phyloP scores from a whole-genome alignment of 2,329 filamentous ascomycete genomes.

The Colletotrichum navitas region DNA sequence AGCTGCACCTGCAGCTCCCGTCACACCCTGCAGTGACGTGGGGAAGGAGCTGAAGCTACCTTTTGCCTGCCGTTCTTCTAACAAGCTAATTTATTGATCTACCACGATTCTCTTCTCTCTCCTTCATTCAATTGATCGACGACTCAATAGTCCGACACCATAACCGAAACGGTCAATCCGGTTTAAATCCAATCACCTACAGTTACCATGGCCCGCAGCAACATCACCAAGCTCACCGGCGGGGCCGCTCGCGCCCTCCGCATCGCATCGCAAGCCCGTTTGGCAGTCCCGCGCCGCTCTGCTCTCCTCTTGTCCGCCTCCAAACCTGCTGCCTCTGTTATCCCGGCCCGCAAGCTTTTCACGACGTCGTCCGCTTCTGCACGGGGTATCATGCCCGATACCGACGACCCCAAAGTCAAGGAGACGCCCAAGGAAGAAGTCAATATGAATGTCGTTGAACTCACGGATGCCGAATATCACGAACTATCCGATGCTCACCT shows the following conservation, averaged over 20 bases:
- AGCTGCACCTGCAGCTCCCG: slow-evolving; percentile 15
- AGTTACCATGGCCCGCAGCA: slow-evolving; percentile 49
- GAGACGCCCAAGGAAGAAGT: slow-evolving; percentile 56
- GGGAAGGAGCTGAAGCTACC: slow-evolving; percentile 39
- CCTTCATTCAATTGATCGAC: neutral
- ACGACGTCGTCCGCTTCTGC: slow-evolving; percentile 47
- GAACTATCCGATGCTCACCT: slow-evolving; percentile 82
- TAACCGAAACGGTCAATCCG: neutral
- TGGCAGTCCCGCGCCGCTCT: slow-evolving; percentile 37
- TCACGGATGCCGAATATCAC: slow-evolving; percentile 81
- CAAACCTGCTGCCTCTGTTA: slow-evolving; percentile 41
- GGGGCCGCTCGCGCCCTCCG: slow-evolving; percentile 52
- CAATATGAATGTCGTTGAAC: slow-evolving; percentile 65
- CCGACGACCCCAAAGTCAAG: slow-evolving; percentile 63
- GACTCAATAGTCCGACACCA: neutral
- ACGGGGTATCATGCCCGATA: slow-evolving; percentile 71
- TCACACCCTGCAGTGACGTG: slow-evolving; percentile 37
- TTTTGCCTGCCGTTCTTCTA: neutral
- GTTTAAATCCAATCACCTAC: neutral
- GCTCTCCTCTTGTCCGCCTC: slow-evolving; percentile 26
- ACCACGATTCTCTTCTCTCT: neutral
- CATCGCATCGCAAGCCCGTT: slow-evolving; percentile 44
- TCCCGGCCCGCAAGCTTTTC: slow-evolving; percentile 47
- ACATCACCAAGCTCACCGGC: slow-evolving; percentile 54
- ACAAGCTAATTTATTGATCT: slow-evolving; percentile 6